These are phyloP conservation scores for Vanilla planifolia DNA, from an alignment of 106 monocot genomes.

Conservation along the genomic window DNA sequence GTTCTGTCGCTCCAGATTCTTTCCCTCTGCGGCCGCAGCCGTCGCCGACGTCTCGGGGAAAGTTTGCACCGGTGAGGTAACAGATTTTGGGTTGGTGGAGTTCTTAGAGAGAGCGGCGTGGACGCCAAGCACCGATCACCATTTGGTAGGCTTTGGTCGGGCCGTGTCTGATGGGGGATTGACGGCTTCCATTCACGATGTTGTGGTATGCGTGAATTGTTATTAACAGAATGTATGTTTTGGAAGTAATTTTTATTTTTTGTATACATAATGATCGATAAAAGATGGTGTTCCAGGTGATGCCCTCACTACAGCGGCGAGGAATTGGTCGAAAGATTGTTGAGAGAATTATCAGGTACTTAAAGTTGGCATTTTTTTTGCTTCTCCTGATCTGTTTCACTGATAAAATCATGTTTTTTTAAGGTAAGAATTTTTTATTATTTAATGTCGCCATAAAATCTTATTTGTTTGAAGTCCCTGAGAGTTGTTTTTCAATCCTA, in stretches of 20 bases:
- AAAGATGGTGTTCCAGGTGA: conserved; percentile 55
- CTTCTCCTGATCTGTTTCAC: too few relatives aligned
- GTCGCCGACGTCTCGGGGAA: too few relatives aligned
- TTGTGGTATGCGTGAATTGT: conserved; percentile 44
- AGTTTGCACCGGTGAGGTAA: too few relatives aligned
- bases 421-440: too few relatives aligned
- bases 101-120: conserved; percentile 31
- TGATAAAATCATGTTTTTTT: too few relatives aligned
- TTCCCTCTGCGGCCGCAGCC: neutral
- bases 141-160: conserved; percentile 78
- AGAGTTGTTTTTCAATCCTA: too few relatives aligned
- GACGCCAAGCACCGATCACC: conserved; percentile 18
- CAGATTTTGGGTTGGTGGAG: neutral
- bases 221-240: too few relatives aligned
- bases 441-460: too few relatives aligned
- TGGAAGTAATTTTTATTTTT: neutral
- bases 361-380: too few relatives aligned
- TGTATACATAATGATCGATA: neutral
- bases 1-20: conserved; percentile 38
- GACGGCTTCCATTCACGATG: conserved; percentile 91
- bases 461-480: too few relatives aligned
- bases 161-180: conserved; percentile 78
- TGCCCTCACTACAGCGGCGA: conserved; percentile 46
- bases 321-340: conserved; percentile 80
- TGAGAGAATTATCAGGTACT: conserved; percentile 59